Evolutionary conservation across 345 rosid species (phyloP), one percentile per base, ranked within the genome.

Genomic region (Microthlaspi erraticum): DNA sequence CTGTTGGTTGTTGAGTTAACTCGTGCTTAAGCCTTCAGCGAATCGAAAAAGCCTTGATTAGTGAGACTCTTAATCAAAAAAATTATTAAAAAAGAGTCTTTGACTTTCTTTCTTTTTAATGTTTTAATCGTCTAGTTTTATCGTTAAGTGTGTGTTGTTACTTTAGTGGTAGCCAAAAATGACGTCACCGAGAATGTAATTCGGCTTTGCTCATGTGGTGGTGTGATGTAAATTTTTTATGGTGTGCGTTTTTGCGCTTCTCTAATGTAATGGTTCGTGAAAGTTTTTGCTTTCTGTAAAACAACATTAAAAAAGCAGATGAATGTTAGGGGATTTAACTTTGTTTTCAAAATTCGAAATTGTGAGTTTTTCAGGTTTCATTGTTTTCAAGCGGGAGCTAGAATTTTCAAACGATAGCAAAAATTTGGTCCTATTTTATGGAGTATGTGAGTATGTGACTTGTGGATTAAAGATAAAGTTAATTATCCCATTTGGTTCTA

Each of bases 1-100:
- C 92, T 18, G 87, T 86, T 10, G 94, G 88, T 7, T 85, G 86
- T 36, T 85, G 80, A 86, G 56, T 2, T 51, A 20, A 20, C 29
- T 2, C 14, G 48, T 10, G 23, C n/a, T 8, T 6, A 31, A 45
- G 23, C 20, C 8, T 48, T 10, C 10, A 32, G 18, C 17, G 6
- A 56, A 31, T 0, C 14, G 2, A 50, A 34, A 38, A 66, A 13
- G 60, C 23, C 36, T 52, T 33, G 23, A 17, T 54, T 66, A 10
- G 41, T n/a, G n/a, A 51, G 17, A 42, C 10, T 26, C n/a, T 23
- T 23, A 23, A 23, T 8, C 10, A 0, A 16, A 7, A 8, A 16
- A n/a, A 43, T 5, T 5, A 11, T 10, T 1, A 11, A 4, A 42
- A 44, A 17, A 62, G 55, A 32, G 55, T 46, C 31, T 29, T 44